phyloP scores from a whole-genome alignment of 768 basidiomycete species.

The Mycena rosella region DNA sequence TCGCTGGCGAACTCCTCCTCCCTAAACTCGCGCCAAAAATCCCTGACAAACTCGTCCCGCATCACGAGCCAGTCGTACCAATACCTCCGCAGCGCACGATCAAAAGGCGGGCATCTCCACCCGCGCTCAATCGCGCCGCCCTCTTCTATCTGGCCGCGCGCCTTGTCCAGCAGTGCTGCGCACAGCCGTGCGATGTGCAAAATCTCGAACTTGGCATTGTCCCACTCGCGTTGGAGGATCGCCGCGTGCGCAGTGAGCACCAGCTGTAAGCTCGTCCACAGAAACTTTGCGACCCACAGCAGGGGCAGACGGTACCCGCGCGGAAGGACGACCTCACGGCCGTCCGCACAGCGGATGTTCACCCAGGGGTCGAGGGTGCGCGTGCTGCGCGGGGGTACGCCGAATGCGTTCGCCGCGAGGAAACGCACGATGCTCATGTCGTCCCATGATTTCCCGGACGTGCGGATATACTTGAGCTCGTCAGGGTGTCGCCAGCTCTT shows the following conservation, averaged over 20 bases:
- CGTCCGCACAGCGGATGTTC: background rate
- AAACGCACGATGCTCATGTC: conserved; percentile 13
- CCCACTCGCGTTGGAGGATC: conserved; percentile 53
- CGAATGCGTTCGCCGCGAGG: background rate
- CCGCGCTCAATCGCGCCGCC: conserved; percentile 44
- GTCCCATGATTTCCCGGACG: background rate
- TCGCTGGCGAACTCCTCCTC: conserved; percentile 57
- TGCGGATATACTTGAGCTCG: conserved; percentile 21
- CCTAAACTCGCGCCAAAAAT: conserved; percentile 56
- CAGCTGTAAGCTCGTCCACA: conserved; percentile 1
- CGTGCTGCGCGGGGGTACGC: background rate
- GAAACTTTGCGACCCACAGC: conserved; percentile 22
- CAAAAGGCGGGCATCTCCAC: conserved; percentile 57
- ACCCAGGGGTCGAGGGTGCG: background rate
- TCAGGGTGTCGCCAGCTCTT: conserved; percentile 20
- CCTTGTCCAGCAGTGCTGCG: conserved; percentile 48
- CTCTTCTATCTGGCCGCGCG: conserved; percentile 37
- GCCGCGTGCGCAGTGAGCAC: conserved; percentile 4
- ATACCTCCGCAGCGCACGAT: conserved; percentile 57
- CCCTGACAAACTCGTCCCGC: conserved; percentile 51
- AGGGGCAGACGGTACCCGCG: conserved; percentile 24
- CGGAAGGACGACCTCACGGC: background rate
- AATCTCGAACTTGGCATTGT: conserved; percentile 55
- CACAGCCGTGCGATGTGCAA: conserved; percentile 57
- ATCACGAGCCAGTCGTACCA: conserved; percentile 57